A percentile compares a stretch with the other conserved stretches of the same genome.
phyloP scores from a whole-genome alignment of 2,329 filamentous ascomycete genomes.

The Sporothrix luriei region DNA sequence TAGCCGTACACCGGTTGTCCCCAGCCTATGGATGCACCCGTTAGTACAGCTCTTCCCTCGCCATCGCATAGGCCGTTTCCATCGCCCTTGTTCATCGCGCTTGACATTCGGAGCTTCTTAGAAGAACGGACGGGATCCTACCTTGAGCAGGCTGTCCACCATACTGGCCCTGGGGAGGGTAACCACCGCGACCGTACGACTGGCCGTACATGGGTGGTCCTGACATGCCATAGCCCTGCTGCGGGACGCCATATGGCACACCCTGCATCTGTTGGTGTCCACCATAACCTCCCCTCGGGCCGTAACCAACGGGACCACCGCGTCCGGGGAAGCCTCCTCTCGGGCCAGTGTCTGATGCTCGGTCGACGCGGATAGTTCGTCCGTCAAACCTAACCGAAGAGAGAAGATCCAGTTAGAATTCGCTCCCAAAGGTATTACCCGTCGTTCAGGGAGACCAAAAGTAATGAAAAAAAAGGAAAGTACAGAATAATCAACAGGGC shows the following conservation, averaged over 20 bases:
- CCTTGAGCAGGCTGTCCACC: constrained; percentile 47
- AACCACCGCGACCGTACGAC: constrained; percentile 50
- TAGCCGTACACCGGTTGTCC: constrained; percentile 49
- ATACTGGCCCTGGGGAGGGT: constrained; percentile 47
- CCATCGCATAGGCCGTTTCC: not conserved
- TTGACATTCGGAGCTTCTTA: not conserved
- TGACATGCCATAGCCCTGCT: constrained; percentile 45
- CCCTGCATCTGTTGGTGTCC: constrained; percentile 44
- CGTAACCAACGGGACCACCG: constrained; percentile 43
- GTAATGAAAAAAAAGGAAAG: too few relatives aligned
- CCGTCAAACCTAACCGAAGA: constrained; percentile 75
- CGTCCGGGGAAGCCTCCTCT: constrained; percentile 57
- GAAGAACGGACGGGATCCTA: constrained; percentile 35
- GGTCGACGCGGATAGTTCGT: constrained; percentile 91
- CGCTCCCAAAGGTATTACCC: not conserved
- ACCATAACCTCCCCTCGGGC: constrained; percentile 42
- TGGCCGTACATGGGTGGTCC: constrained; percentile 46
- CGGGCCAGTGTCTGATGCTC: constrained; percentile 78
- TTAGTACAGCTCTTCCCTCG: not conserved
- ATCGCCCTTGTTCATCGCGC: not conserved
- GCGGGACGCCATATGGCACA: constrained; percentile 42
- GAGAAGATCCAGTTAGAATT: constrained; percentile 34
- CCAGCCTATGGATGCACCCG: constrained; percentile 41
- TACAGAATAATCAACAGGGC: too few relatives aligned
- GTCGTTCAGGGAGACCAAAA: not conserved